phyloP scores from a whole-genome alignment of 2,329 filamentous ascomycete species.

The Albophoma yamanashiensis region DNA sequence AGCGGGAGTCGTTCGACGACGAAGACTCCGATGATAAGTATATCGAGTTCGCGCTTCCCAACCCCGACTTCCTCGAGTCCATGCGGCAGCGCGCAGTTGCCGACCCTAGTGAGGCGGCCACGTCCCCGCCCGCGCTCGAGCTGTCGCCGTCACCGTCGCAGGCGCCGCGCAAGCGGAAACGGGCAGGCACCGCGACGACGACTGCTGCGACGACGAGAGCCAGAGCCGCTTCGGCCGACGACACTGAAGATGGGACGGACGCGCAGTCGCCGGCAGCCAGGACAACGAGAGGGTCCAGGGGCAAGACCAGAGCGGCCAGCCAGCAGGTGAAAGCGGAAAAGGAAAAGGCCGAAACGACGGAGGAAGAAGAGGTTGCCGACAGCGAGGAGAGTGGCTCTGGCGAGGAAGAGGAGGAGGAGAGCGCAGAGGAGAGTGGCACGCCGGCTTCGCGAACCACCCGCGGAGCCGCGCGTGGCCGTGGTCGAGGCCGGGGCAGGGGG shows the following conservation, averaged over 20 bases:
- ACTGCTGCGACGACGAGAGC: constrained; percentile 16
- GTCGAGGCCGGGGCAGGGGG: constrained; percentile 19
- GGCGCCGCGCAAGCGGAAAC: constrained; percentile 33
- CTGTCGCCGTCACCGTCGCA: constrained; percentile 21
- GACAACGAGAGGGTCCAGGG: constrained; percentile 30
- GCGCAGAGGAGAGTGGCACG: constrained; percentile 24
- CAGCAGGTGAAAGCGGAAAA: constrained; percentile 21
- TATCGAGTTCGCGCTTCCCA: constrained; percentile 54
- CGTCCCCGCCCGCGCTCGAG: constrained; percentile 35
- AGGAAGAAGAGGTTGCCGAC: constrained; percentile 25
- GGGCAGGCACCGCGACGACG: constrained; percentile 20
- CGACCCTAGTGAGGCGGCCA: constrained; percentile 34
- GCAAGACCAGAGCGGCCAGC: constrained; percentile 32
- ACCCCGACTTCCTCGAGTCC: constrained; percentile 30
- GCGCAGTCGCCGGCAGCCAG: constrained; percentile 22
- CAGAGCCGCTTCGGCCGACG: constrained; percentile 34
- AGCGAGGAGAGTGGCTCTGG: constrained; percentile 22
- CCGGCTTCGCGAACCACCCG: constrained; percentile 25
- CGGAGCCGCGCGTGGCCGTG: constrained; percentile 23
- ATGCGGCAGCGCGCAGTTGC: constrained; percentile 35
- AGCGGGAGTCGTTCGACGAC: constrained; percentile 62
- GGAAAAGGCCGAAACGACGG: constrained; percentile 18
- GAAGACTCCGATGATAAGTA: constrained; percentile 49
- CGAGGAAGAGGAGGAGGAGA: constrained; percentile 22
- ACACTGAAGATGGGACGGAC: constrained; percentile 35